Percentiles rank a stretch among this genome's conserved stretches.
Conservation (phyloP, 306 rosid genomes). For the Betula pendula region DNA sequence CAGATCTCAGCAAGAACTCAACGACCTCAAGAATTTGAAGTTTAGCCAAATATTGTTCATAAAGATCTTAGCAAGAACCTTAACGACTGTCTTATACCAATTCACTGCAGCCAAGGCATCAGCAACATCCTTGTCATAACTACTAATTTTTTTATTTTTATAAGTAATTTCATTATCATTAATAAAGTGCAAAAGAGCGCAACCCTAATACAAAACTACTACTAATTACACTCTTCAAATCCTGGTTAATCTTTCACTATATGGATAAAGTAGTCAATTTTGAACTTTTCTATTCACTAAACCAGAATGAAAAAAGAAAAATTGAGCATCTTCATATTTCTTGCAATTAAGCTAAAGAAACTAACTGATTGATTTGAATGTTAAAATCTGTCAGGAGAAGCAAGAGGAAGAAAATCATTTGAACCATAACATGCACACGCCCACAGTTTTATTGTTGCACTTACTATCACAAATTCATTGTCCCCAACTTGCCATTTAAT, state of each 20-base stretch:
- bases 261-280: not conserved
- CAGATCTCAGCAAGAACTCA: not conserved
- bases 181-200: no score
- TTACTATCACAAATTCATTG: not conserved
- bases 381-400: not conserved
- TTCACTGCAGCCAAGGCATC: not conserved
- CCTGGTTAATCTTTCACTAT: not conserved
- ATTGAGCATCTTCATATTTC: not conserved
- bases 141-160: no score
- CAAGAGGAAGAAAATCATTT: not conserved
- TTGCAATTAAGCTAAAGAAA: not conserved
- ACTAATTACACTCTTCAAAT: not conserved
- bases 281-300: not conserved
- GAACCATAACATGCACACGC: not conserved
- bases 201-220: no score
- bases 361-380: not conserved
- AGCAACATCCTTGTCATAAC: not conserved
- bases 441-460: not conserved
- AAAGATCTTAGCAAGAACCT: not conserved
- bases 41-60: not conserved
- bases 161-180: no score
- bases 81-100: not conserved
- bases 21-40: not conserved
- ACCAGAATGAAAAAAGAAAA: not conserved
- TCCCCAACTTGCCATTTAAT: not conserved